Evolutionary conservation across 2,329 filamentous ascomycete genomes (phyloP), one percentile per base, ranked within the genome.

Genomic region (Pyricularia pennisetigena): DNA sequence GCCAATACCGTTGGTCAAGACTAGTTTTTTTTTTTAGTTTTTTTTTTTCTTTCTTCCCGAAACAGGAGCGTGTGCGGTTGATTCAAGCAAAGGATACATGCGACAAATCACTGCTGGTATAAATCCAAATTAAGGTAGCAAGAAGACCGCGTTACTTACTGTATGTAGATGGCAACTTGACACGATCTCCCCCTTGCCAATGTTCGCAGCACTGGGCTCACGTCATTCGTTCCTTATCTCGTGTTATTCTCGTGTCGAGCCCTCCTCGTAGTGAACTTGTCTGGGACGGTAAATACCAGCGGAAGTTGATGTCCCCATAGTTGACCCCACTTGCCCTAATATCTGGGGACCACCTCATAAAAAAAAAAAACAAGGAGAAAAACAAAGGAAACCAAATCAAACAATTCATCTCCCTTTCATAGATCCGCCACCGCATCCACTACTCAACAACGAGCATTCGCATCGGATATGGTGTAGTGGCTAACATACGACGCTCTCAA

Each of bases 401-500:
- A 35, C 32, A 35, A 12, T 3, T 35, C 10, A 49, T 8, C 20
- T 2, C 4, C 41, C 41, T 7, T 2, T 49, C 32, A 49, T 49
- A 49, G 20, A n/a, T 8, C 20, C 41, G n/a, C 41, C 41, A 49
- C 20, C 20, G 10, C 3, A 4, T n/a, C 41, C 4, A 5, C 1
- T 9, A 20, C 10, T n/a, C 41, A 49, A 49, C 41, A 49, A n/a
- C 41, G 41, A 49, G 41, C 20, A 49, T n/a, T 20, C 6, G 6
- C 12, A 62, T 62, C 59, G 59, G 59, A 28, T 62, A 62, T 62
- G 59, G 59, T 62, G 59, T 62, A 62, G 59, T 26, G 59, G 59
- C 24, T 62, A 62, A 62, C 59, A 62, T 62, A 62, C 59, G 59
- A 62, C 59, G 59, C 59, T 62, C 59, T 62, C 59, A 62, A 28